A percentile compares a stretch with the other conserved stretches of the same genome.
These are phyloP conservation scores for Cochlearia excelsa DNA, from an alignment of 345 rosid species.

Conservation along the genomic window DNA sequence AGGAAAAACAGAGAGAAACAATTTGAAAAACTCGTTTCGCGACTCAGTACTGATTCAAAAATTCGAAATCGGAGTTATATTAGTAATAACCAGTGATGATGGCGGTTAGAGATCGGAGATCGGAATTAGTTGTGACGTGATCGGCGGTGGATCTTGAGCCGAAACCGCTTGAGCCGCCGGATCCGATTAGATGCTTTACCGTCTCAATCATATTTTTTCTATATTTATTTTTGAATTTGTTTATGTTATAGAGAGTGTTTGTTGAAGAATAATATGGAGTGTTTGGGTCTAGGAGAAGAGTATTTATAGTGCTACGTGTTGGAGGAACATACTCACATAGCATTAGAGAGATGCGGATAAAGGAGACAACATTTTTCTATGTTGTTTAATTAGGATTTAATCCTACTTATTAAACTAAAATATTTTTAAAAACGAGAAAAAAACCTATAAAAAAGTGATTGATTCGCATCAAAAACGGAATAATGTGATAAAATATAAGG, in stretches of 20 bases:
- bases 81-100: slow-evolving; percentile 65
- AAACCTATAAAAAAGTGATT: not conserved
- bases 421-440: not conserved
- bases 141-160: slow-evolving; percentile 94
- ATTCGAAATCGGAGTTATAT: not conserved
- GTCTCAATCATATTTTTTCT: slow-evolving; percentile 39
- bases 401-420: not conserved
- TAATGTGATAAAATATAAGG: slow-evolving; percentile 12
- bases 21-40: not conserved
- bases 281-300: not conserved
- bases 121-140: slow-evolving; percentile 55
- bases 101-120: slow-evolving; percentile 67
- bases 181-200: slow-evolving; percentile 69
- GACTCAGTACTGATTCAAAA: not conserved
- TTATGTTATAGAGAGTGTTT: slow-evolving; percentile 26
- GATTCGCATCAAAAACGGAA: slow-evolving; percentile 10
- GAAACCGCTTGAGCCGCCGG: slow-evolving; percentile 73
- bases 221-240: not conserved
- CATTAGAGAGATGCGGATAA: slow-evolving; percentile 3
- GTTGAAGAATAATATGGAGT: not conserved
- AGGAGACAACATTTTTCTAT: slow-evolving; percentile 24
- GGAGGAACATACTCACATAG: slow-evolving; percentile 19
- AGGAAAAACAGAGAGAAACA: not conserved
- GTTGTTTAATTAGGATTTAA: not conserved
- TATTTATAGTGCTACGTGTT: slow-evolving; percentile 37